Percentiles rank a stretch among this genome's conserved stretches.
phyloP scores from a whole-genome alignment of 495 filamentous ascomycete species.

The Xylaria venustula region DNA sequence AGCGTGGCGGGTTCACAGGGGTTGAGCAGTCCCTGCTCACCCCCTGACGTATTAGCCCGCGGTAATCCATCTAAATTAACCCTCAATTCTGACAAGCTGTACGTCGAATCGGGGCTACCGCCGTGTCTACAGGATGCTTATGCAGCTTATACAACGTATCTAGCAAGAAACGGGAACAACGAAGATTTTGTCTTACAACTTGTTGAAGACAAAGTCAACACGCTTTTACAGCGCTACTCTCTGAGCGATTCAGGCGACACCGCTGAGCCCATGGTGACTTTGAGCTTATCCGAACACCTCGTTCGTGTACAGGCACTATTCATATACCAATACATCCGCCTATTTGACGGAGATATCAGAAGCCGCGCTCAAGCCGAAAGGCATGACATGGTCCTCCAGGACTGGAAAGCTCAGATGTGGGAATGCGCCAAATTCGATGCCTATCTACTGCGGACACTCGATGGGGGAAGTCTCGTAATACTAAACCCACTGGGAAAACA shows the following conservation, averaged over 20 bases:
- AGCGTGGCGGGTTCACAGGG: no score
- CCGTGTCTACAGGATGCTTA: slow-evolving; percentile 1
- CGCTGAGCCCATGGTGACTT: no score
- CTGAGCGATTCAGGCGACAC: neutral
- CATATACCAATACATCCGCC: slow-evolving; percentile 37
- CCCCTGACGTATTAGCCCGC: no score
- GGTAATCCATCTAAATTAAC: no score
- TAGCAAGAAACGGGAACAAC: slow-evolving; percentile 3
- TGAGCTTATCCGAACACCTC: slow-evolving; percentile 20
- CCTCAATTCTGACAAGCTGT: no score
- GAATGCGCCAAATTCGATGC: neutral
- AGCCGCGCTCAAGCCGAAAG: slow-evolving; percentile 11
- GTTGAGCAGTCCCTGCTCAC: no score
- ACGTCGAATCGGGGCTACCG: neutral
- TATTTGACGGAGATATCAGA: slow-evolving; percentile 25
- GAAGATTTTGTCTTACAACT: slow-evolving; percentile 20
- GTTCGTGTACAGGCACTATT: slow-evolving; percentile 36
- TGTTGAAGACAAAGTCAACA: slow-evolving; percentile 10
- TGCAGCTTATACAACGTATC: slow-evolving; percentile 13
- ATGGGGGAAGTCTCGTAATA: no score
- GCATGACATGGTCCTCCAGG: neutral
- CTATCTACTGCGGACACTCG: neutral
- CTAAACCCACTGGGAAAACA: neutral
- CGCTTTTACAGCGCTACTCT: slow-evolving; percentile 1
- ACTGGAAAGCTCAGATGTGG: slow-evolving; percentile 6